Conservation (phyloP, 2,329 filamentous ascomycete genomes). For the Cryphonectria radicalis region DNA sequence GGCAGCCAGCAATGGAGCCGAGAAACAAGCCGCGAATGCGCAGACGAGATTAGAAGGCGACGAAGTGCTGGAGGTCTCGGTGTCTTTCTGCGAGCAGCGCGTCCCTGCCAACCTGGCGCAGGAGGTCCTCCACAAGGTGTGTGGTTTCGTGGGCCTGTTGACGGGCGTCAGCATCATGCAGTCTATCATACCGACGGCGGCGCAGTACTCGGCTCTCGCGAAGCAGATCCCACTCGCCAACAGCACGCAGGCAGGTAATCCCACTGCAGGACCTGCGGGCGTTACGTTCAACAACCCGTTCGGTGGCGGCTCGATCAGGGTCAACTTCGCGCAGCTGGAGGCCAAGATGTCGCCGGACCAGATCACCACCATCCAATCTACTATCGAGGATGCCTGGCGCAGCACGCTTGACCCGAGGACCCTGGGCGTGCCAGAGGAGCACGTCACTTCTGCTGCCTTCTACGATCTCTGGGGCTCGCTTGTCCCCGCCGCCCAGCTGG, state of each 20-base stretch:
- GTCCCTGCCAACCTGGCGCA: conserved; percentile 48
- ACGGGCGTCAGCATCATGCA: conserved; percentile 52
- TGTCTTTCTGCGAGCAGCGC: conserved; percentile 52
- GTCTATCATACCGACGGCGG: conserved; percentile 48
- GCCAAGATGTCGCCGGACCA: conserved; percentile 44
- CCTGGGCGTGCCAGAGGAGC: conserved; percentile 45
- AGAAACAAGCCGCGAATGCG: not conserved
- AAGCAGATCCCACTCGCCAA: conserved; percentile 48
- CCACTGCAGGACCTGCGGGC: conserved; percentile 26
- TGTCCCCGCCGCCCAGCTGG: conserved; percentile 52
- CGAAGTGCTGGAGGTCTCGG: conserved; percentile 45
- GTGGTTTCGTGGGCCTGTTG: conserved; percentile 50
- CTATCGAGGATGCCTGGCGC: conserved; percentile 51
- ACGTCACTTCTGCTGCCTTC: conserved; percentile 52
- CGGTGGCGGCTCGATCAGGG: conserved; percentile 19
- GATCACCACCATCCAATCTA: conserved; percentile 44
- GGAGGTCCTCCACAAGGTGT: conserved; percentile 50
- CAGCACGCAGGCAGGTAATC: conserved; percentile 27
- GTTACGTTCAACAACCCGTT: conserved; percentile 32
- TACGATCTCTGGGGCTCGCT: conserved; percentile 56
- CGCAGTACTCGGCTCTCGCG: conserved; percentile 45
- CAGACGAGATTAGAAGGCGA: conserved; percentile 34
- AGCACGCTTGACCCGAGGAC: conserved; percentile 46
- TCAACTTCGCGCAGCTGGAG: conserved; percentile 27
- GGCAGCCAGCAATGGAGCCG: not conserved